A percentile compares a stretch with the other conserved stretches of the same genome.
Conservation (phyloP, 768 basidiomycete species). For the Lentinula raphanica region DNA sequence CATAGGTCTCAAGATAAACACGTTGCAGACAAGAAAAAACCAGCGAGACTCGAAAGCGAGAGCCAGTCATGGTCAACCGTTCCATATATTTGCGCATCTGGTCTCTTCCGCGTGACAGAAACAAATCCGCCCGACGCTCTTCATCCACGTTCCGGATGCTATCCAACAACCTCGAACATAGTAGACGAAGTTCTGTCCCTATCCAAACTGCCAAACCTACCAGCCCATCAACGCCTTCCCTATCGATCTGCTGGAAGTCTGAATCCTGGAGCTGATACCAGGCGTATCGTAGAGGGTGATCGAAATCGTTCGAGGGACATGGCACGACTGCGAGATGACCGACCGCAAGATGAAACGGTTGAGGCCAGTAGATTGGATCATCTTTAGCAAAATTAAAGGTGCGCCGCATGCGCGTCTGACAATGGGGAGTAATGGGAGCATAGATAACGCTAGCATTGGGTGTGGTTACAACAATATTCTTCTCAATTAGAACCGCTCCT, state of each 20-base stretch:
- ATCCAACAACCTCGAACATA: not conserved
- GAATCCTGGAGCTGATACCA: not conserved
- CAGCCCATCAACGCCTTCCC: no score
- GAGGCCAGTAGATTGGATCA: not conserved
- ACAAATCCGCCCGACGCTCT: no score
- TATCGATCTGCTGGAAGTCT: not conserved
- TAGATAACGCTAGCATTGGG: no score
- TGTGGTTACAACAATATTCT: no score
- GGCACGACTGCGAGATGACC: not conserved
- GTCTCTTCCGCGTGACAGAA: not conserved
- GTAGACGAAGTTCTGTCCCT: no score
- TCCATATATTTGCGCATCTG: not conserved
- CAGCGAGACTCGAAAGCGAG: not conserved
- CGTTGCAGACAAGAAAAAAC: not conserved
- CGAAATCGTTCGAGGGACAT: no score
- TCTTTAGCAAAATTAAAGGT: not conserved
- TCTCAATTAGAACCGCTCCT: no score
- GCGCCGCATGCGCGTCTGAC: no score
- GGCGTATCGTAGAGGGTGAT: not conserved
- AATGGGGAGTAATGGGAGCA: no score
- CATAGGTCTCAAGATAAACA: not conserved
- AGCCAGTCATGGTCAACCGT: not conserved
- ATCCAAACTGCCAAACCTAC: no score
- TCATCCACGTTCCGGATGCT: no score
- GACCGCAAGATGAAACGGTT: not conserved